phyloP scores from a whole-genome alignment of 805 yeast species.

The Monosporozyma aerobia region DNA sequence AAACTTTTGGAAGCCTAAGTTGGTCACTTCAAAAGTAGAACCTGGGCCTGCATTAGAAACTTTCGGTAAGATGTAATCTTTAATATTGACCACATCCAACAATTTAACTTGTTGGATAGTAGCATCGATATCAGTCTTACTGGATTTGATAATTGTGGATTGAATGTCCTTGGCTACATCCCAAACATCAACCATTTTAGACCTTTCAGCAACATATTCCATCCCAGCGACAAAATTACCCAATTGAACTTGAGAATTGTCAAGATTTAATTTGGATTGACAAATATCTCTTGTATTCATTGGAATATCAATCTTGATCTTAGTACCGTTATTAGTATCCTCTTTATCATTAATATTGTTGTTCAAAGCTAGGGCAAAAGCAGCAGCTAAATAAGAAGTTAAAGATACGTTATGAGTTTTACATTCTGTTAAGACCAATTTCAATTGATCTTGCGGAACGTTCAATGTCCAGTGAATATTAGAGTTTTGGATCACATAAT shows the following conservation, averaged over 20 bases:
- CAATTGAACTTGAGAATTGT: slow-evolving; percentile 8
- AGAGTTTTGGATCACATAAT: slow-evolving; percentile 14
- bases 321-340: slow-evolving; percentile 4
- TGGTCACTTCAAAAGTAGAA: slow-evolving; percentile 25
- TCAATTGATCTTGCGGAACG: slow-evolving; percentile 8
- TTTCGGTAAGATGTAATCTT: slow-evolving; percentile 14
- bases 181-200: slow-evolving; percentile 9
- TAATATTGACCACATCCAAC: slow-evolving; percentile 15
- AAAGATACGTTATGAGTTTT: slow-evolving; percentile 16
- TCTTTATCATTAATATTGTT: neutral
- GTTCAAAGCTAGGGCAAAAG: slow-evolving; percentile 5
- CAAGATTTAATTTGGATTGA: slow-evolving; percentile 2
- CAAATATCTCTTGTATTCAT: slow-evolving; percentile 19
- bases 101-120: slow-evolving; percentile 15
- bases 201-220: slow-evolving; percentile 6
- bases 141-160: neutral
- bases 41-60: slow-evolving; percentile 12
- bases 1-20: slow-evolving; percentile 21
- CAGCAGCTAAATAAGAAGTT: slow-evolving; percentile 16
- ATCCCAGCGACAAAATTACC: slow-evolving; percentile 21
- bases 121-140: slow-evolving; percentile 6
- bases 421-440: slow-evolving; percentile 12
- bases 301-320: slow-evolving; percentile 14
- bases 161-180: slow-evolving; percentile 11
- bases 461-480: slow-evolving; percentile 14